Base-by-base conservation (phyloP, 805 yeast species). In the Clavispora vitiphila region DNA sequence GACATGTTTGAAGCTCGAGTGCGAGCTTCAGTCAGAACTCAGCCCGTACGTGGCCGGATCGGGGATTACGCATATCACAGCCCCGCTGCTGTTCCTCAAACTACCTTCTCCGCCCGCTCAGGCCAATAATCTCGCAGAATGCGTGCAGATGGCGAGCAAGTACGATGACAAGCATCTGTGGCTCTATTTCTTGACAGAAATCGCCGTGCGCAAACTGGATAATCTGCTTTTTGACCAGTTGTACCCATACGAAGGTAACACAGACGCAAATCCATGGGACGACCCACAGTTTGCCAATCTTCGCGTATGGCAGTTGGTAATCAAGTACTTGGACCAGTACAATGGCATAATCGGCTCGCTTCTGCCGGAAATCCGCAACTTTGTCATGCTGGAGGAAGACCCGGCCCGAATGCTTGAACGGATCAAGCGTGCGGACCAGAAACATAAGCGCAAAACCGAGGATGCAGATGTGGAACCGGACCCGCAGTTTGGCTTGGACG, bases 201-300 rank as follows among this genome's bases (percentile, higher is more conserved):
- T 64, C 6, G 73, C 73, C 0, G 62, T 65, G 15, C 48, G 72
- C 22, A 66, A 67, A 48, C 57, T 66, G 15, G 73, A 67, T 42
- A 67, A 67, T 48, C 53, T 46, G 21, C 50, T 67, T 54, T 62
- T 49, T 42, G 64, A 65, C 44, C 71, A 67, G 24, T 36, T 64
- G 8, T 64, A 53, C 42, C 45, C 60, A 0, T 44, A 43, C 25
- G 53, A 48, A 18, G 36, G 46, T 7, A 35, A 44, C 5, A 31
- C 34, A 6, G 35, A 44, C 5, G 34, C 34, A 6, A 19, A 4
- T 8, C 29, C 43, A 5, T 65, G 69, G 64, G 65, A 60, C 31
- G 50, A 46, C 31, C 46, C 49, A 0, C 43, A 49, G 19, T 65
- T 63, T 42, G 46, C 46, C 6, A 37, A 50, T 2, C 49, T 50